phyloP scores from a whole-genome alignment of 495 filamentous ascomycete genomes.

The Podospora australis region DNA sequence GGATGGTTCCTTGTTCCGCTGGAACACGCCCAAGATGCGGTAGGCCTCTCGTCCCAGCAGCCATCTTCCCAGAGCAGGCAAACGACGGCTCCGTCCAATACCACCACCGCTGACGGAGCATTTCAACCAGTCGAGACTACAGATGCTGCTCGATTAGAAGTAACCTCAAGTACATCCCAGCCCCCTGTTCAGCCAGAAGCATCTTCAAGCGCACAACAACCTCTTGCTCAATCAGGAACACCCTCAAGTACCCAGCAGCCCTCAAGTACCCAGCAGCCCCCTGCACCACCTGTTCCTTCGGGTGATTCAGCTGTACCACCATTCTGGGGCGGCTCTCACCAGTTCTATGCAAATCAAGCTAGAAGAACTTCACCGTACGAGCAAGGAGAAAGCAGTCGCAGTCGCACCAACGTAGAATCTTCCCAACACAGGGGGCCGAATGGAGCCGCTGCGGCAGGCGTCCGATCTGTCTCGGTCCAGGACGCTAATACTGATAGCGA shows the following conservation, averaged over 20 bases:
- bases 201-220: constrained; percentile 9
- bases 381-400: not conserved
- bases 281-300: constrained; percentile 25
- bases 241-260: too few relatives aligned
- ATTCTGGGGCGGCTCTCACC: constrained; percentile 36
- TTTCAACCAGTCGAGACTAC: not conserved
- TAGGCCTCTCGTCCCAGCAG: constrained; percentile 1
- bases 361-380: not conserved
- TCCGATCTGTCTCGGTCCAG: too few relatives aligned
- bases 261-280: too few relatives aligned
- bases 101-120: not conserved
- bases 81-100: not conserved
- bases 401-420: too few relatives aligned
- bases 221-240: not conserved
- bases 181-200: not conserved
- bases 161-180: constrained; percentile 10
- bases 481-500: too few relatives aligned
- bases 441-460: too few relatives aligned
- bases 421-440: too few relatives aligned
- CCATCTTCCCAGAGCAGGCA: not conserved
- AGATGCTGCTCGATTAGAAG: constrained; percentile 1
- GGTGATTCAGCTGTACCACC: constrained; percentile 37
- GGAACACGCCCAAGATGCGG: constrained; percentile 44
- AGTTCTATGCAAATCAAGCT: constrained; percentile 24
- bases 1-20: constrained; percentile 73